Evolutionary conservation across 1,284 basidiomycete species (phyloP), one percentile per base, ranked within the genome.

Genomic region (Cystobasidium sp.): DNA sequence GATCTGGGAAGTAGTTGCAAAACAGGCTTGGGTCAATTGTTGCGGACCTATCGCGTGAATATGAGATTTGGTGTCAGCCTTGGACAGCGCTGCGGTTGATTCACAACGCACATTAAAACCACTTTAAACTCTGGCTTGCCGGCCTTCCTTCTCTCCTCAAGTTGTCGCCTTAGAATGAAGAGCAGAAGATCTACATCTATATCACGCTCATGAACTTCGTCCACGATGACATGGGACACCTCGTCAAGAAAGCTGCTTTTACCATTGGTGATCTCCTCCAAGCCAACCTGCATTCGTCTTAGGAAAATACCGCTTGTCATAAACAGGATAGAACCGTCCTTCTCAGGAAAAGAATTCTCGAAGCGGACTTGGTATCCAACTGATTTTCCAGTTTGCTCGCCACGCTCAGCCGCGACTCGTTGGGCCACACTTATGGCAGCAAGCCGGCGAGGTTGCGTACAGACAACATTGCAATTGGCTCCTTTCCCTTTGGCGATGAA

Each of bases 361-460:
- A 97, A 97, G 52, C 96, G 89, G 71, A 97, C 94, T 80, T 94
- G 92, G 81, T 97, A 97, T 1, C 95, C 95, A 67, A 98, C 87
- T 0, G 88, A 87, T 49, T 86, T 84, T 7, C 95, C 94, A 1
- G 74, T 86, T 84, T 44, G 91, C 76, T 94, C 90, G 31, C 90
- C 84, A 1, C 94, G 87, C 81, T 97, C 94, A 49, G 89, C 84
- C 6, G 93, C 92, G 18, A 97, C 94, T 69, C 94, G 90, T n/a
- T 90, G 86, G 1, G 94, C 91, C 3, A 97, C 92, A 5, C 92
- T 92, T 75, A 96, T 89, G 0, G 94, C 94, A 37, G 92, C 92
- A 12, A 97, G 88, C 79, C 94, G 87, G 31, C 95, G 88, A 16
- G 94, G 94, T 80, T 97, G 94, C 1, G 94, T 97, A 14, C 96